phyloP scores from a whole-genome alignment of 2,329 filamentous ascomycete species.

The Dactylellina drechsleri region DNA sequence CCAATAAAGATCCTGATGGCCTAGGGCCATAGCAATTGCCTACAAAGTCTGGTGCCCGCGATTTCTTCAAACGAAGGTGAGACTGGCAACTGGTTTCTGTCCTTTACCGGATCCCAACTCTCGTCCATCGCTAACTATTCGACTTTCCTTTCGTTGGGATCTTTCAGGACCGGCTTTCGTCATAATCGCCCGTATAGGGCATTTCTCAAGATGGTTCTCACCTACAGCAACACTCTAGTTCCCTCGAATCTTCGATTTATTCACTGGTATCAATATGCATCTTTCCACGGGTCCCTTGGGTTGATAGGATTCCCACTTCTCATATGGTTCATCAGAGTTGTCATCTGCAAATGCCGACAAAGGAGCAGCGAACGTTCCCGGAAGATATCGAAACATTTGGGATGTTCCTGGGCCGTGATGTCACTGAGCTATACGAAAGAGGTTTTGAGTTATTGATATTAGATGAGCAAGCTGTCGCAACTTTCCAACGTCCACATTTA shows the following conservation, averaged over 20 bases:
- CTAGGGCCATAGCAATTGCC: constrained; percentile 22
- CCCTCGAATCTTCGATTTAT: constrained; percentile 38
- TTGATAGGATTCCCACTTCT: constrained; percentile 44
- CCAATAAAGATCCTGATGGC: constrained; percentile 16
- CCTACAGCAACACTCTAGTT: constrained; percentile 40
- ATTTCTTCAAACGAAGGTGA: constrained; percentile 28
- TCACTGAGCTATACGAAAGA: constrained; percentile 34
- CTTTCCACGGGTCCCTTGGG: constrained; percentile 47
- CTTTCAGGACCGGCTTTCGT: constrained; percentile 17
- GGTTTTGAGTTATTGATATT: constrained; percentile 50
- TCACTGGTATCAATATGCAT: constrained; percentile 43
- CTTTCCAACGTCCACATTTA: constrained; percentile 38
- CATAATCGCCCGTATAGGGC: constrained; percentile 32
- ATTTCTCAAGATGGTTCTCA: constrained; percentile 48
- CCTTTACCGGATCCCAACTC: not conserved
- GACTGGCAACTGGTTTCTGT: not conserved
- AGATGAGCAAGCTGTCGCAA: constrained; percentile 41
- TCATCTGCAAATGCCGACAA: constrained; percentile 31
- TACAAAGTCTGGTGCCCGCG: constrained; percentile 12
- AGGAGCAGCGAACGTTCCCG: constrained; percentile 22
- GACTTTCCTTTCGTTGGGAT: not conserved
- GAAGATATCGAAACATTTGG: constrained; percentile 43
- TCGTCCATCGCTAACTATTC: constrained; percentile 19
- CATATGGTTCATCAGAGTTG: constrained; percentile 43
- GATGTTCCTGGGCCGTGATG: constrained; percentile 33